Conservation (phyloP, 1,284 basidiomycete genomes). For the Moniliella sp. region DNA sequence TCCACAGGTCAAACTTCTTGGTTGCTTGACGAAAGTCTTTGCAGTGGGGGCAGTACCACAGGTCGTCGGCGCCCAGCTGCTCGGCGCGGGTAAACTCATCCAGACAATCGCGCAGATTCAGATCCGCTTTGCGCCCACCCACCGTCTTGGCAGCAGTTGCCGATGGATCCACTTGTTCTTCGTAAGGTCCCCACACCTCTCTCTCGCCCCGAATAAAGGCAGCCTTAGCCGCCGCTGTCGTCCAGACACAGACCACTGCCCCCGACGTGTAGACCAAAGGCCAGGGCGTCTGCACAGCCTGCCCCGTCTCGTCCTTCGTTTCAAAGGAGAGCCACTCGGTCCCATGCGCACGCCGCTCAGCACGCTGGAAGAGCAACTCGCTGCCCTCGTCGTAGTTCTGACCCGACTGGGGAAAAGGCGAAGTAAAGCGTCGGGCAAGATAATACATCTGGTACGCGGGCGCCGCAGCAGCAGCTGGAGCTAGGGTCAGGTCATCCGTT, state of each 20-base stretch:
- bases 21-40: constrained; percentile 96
- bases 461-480: too few species aligned
- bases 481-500: too few species aligned
- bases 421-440: too few species aligned
- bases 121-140: constrained; percentile 42
- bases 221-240: constrained; percentile 47
- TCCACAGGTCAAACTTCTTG: constrained; percentile 96
- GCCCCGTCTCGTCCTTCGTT: too few species aligned
- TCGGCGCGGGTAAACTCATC: constrained; percentile 91
- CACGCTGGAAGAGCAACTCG: too few species aligned
- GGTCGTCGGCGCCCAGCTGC: constrained; percentile 76
- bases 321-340: too few species aligned
- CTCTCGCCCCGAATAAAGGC: constrained; percentile 39
- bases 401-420: too few species aligned
- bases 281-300: constrained; percentile 2
- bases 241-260: constrained; percentile 62
- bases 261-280: constrained; percentile 51
- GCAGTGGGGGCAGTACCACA: constrained; percentile 90
- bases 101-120: constrained; percentile 71
- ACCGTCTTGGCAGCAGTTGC: constrained; percentile 39
- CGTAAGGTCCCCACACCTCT: constrained; percentile 14
- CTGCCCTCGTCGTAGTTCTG: too few species aligned
- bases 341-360: too few species aligned
- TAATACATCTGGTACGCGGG: too few species aligned
- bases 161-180: constrained; percentile 33